Evolutionary conservation across 1,139 yeast genomes (phyloP).

Genomic region (Suhomyces chickasaworum): DNA sequence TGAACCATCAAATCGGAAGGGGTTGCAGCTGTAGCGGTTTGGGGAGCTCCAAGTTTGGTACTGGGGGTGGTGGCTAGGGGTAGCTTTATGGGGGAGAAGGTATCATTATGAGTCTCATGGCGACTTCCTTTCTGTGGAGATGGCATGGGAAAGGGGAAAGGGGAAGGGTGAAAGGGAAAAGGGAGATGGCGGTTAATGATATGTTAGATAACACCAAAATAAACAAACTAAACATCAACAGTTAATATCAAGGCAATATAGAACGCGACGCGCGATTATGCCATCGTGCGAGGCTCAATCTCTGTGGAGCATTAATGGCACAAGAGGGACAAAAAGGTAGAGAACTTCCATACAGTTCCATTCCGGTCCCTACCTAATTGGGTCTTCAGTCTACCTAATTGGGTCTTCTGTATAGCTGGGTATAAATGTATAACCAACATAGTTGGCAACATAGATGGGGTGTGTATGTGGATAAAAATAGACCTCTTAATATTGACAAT

Average conservation of each 20-base stretch:
- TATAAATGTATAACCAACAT: no score
- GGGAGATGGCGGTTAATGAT: neutral
- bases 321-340: neutral
- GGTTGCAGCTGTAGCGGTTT: slow-evolving; percentile 10
- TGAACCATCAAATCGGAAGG: slow-evolving; percentile 31
- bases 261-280: neutral
- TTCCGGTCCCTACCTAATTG: no score
- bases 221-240: slow-evolving; percentile 1
- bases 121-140: slow-evolving; percentile 9
- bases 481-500: no score
- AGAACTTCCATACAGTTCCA: no score
- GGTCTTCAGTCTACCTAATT: no score
- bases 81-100: slow-evolving; percentile 21
- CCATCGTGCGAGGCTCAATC: neutral
- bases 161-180: no score
- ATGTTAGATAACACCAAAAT: neutral
- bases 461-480: no score
- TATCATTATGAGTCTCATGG: slow-evolving; percentile 14
- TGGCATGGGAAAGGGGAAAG: slow-evolving; percentile 9
- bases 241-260: neutral
- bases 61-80: slow-evolving; percentile 13
- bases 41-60: slow-evolving; percentile 12
- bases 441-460: no score
- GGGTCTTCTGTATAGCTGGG: no score
- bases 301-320: neutral